phyloP scores from a whole-genome alignment of 768 basidiomycete species.

The Mycena olivaceomarginata region DNA sequence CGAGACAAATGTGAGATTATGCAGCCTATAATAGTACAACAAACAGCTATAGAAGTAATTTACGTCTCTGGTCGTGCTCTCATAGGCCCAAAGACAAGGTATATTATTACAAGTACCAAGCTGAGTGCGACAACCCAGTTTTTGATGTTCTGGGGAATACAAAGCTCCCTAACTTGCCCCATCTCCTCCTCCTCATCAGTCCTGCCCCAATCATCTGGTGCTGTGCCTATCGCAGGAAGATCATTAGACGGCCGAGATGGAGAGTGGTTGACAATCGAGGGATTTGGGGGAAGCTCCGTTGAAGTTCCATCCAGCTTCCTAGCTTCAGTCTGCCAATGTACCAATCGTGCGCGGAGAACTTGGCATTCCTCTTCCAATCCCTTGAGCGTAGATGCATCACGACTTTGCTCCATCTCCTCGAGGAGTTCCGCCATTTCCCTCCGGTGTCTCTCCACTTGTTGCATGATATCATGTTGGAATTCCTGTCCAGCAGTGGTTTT shows the following conservation, averaged over 20 bases:
- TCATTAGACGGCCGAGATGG: neutral
- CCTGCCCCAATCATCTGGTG: neutral
- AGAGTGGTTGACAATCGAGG: neutral
- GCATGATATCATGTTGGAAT: neutral
- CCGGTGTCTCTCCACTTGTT: slow-evolving; percentile 13
- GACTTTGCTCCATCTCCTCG: slow-evolving; percentile 13
- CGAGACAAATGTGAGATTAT: too few relatives aligned
- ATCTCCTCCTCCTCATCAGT: neutral
- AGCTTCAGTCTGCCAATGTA: slow-evolving; percentile 9
- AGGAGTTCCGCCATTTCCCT: slow-evolving; percentile 2
- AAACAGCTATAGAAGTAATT: too few relatives aligned
- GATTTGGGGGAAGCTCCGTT: neutral
- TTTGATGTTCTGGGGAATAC: neutral
- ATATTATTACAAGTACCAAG: neutral
- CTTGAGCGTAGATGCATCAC: slow-evolving; percentile 1
- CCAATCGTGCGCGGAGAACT: slow-evolving; percentile 6
- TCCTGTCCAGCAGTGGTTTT: slow-evolving; percentile 18
- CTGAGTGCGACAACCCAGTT: neutral
- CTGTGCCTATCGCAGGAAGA: neutral
- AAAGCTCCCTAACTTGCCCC: neutral
- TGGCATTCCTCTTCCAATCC: slow-evolving; percentile 19
- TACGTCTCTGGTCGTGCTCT: too few relatives aligned
- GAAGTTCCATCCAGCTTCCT: slow-evolving; percentile 3
- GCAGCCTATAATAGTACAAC: too few relatives aligned
- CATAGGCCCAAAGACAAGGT: neutral